These are phyloP conservation scores for Phoma sp. DNA, from an alignment of 2,329 filamentous ascomycete genomes.

Conservation along the genomic window DNA sequence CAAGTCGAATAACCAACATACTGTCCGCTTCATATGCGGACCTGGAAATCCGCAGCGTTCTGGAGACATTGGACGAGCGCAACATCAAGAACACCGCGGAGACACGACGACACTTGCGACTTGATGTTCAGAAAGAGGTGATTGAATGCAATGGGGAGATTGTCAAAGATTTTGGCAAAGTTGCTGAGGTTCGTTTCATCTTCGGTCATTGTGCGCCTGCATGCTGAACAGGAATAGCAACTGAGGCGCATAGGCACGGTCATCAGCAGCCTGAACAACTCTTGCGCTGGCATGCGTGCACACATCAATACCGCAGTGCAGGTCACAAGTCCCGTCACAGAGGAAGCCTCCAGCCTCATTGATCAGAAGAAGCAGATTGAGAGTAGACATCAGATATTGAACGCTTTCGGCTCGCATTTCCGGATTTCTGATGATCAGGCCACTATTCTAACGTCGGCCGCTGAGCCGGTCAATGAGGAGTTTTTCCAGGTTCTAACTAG, in stretches of 20 bases:
- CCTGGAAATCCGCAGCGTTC: constrained; percentile 84
- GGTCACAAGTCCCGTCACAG: constrained; percentile 75
- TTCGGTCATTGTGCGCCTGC: background rate
- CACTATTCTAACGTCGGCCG: constrained; percentile 74
- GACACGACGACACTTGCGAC: constrained; percentile 75
- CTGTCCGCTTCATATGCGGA: constrained; percentile 93
- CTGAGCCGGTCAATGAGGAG: constrained; percentile 80
- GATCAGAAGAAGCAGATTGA: constrained; percentile 75
- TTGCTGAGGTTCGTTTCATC: constrained; percentile 71
- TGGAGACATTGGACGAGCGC: constrained; percentile 77
- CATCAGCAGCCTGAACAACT: constrained; percentile 77
- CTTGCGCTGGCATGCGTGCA: constrained; percentile 78
- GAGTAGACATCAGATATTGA: constrained; percentile 77
- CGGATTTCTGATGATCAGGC: constrained; percentile 82
- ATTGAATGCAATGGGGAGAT: constrained; percentile 92
- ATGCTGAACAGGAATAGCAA: constrained; percentile 66
- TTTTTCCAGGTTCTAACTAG: constrained; percentile 81
- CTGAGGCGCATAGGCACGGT: constrained; percentile 80
- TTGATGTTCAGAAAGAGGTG: constrained; percentile 89
- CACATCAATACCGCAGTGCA: constrained; percentile 77
- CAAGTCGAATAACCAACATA: constrained; percentile 81
- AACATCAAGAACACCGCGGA: constrained; percentile 76
- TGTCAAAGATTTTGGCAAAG: constrained; percentile 83
- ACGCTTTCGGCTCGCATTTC: constrained; percentile 82
- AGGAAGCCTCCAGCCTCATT: constrained; percentile 77